Conservation (phyloP, 352 stramenopile genomes). For the Globisporangium echinulatum region DNA sequence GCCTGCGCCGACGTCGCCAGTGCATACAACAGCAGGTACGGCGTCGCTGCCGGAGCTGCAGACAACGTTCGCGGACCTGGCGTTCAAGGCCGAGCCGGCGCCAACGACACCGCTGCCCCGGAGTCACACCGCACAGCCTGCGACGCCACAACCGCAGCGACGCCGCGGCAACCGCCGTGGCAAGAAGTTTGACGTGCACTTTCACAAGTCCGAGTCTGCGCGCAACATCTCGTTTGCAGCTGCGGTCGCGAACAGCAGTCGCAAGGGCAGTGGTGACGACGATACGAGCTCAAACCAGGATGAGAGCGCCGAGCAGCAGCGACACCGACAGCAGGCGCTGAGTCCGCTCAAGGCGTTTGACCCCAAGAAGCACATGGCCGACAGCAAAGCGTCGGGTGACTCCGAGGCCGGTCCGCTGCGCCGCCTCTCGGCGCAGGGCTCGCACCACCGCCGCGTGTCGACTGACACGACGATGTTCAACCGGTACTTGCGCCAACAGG, state of each 20-base stretch:
- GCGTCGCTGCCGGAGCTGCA: constrained; percentile 22
- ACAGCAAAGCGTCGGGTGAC: constrained; percentile 17
- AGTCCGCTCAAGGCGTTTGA: constrained; percentile 10
- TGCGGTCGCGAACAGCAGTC: constrained; percentile 19
- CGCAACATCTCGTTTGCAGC: constrained; percentile 13
- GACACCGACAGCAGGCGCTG: background rate
- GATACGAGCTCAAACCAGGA: constrained; percentile 30
- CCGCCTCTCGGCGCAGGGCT: constrained; percentile 40
- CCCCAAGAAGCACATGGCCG: constrained; percentile 11
- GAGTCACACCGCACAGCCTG: constrained; percentile 15
- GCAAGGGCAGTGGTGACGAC: constrained; percentile 3
- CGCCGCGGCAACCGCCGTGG: constrained; percentile 17
- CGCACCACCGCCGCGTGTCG: constrained; percentile 62
- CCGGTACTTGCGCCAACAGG: constrained; percentile 47
- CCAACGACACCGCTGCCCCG: constrained; percentile 1
- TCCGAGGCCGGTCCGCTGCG: constrained; percentile 50
- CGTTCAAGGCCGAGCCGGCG: background rate
- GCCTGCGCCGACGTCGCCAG: too few relatives aligned
- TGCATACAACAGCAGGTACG: constrained; percentile 13
- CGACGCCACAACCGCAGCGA: constrained; percentile 39
- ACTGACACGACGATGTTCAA: constrained; percentile 71
- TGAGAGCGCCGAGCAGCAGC: constrained; percentile 11
- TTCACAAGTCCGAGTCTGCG: constrained; percentile 14
- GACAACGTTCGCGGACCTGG: too few relatives aligned
- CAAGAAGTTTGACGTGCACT: constrained; percentile 21